Conservation (phyloP, 2,329 filamentous ascomycete genomes). For the Didymella keratinophila region DNA sequence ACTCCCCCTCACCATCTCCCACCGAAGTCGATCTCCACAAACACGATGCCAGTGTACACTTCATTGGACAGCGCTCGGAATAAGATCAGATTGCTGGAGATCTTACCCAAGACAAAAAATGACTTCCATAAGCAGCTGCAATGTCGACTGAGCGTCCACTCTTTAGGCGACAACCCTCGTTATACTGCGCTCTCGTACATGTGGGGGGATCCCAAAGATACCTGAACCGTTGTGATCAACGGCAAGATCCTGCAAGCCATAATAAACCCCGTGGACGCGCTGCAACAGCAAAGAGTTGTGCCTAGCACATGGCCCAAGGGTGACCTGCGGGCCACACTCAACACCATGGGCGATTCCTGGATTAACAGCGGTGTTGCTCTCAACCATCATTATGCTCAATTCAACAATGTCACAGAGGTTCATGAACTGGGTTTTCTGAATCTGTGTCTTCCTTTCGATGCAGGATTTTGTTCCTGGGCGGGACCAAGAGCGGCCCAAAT, state of each 20-base stretch:
- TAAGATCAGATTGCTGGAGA: not conserved
- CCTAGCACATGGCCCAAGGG: too few species aligned
- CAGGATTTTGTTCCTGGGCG: too few species aligned
- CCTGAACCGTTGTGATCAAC: not conserved
- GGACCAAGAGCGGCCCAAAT: too few species aligned
- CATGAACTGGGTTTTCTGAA: too few species aligned
- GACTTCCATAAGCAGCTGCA: not conserved
- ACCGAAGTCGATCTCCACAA: too few species aligned
- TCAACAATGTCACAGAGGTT: too few species aligned
- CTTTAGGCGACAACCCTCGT: not conserved
- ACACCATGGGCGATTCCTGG: too few species aligned
- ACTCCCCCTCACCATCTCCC: too few species aligned
- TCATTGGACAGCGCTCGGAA: not conserved
- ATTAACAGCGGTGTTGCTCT: too few species aligned
- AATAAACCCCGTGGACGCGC: not conserved
- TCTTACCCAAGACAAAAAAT: not conserved
- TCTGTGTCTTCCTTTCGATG: too few species aligned
- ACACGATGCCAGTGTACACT: not conserved
- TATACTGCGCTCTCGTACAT: conserved; percentile 5
- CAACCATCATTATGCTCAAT: too few species aligned
- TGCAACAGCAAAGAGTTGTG: conserved; percentile 1
- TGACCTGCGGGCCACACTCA: too few species aligned
- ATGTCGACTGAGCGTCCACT: not conserved
- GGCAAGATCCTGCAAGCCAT: not conserved
- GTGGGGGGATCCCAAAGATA: conserved; percentile 1